These are phyloP conservation scores for Neodidymelliopsis sp. DNA, from an alignment of 2,329 filamentous ascomycete genomes.

Conservation along the genomic window DNA sequence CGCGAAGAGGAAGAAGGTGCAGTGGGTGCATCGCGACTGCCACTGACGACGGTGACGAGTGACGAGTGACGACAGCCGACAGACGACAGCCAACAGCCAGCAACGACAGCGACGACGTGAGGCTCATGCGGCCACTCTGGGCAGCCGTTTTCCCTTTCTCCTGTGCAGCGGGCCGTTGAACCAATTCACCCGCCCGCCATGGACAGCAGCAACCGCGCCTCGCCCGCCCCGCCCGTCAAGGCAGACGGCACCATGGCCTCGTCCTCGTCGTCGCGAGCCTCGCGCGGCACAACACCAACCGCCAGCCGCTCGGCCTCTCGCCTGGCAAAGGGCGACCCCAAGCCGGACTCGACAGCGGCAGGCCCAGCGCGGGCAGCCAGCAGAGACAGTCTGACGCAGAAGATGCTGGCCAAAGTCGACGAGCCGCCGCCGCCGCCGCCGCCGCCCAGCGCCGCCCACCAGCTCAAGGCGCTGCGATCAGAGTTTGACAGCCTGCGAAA, in stretches of 20 bases:
- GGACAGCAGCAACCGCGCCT: slow-evolving; percentile 34
- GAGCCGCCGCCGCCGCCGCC: slow-evolving; percentile 38
- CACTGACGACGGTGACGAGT: slow-evolving; percentile 21
- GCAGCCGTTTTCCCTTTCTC: slow-evolving; percentile 16
- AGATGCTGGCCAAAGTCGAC: slow-evolving; percentile 45
- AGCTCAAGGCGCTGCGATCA: slow-evolving; percentile 49
- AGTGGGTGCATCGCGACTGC: slow-evolving; percentile 27
- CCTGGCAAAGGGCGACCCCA: slow-evolving; percentile 36
- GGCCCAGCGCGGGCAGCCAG: slow-evolving; percentile 43
- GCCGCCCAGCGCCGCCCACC: too few species aligned
- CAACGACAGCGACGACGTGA: slow-evolving; percentile 22
- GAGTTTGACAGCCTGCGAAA: slow-evolving; percentile 68
- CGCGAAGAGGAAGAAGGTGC: too few species aligned
- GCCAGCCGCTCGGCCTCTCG: slow-evolving; percentile 40
- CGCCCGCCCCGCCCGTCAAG: slow-evolving; percentile 42
- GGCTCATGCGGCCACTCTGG: slow-evolving; percentile 31
- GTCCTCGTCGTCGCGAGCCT: slow-evolving; percentile 31
- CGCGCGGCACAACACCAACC: slow-evolving; percentile 38
- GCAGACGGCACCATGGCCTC: slow-evolving; percentile 37
- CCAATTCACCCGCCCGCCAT: slow-evolving; percentile 34
- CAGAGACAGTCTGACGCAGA: slow-evolving; percentile 51
- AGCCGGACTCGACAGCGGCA: too few species aligned
- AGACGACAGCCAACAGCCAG: too few species aligned
- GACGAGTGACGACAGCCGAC: too few species aligned
- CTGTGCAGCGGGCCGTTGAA: slow-evolving; percentile 24